A percentile compares a stretch with the other conserved stretches of the same genome.
Evolutionary conservation across 495 filamentous ascomycete genomes (phyloP).

Genomic region (Penicillium robsamsonii): DNA sequence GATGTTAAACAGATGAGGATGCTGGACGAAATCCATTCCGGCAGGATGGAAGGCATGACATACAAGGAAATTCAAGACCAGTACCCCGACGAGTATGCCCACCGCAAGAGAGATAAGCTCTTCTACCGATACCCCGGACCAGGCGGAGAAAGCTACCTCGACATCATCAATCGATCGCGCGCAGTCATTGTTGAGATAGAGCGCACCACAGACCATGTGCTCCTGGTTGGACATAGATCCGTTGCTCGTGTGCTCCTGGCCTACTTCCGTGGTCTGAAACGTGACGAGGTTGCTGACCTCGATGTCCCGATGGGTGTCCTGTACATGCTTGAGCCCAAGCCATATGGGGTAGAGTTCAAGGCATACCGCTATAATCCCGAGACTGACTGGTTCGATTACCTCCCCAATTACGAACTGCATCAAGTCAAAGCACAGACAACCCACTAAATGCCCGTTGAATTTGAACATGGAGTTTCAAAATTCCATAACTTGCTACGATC

Average conservation of each 20-base stretch:
- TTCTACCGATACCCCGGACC: conserved; percentile 93
- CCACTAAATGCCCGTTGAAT: not conserved
- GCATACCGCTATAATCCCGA: conserved; percentile 83
- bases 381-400: conserved; percentile 75
- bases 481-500: conserved; percentile 25
- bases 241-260: conserved; percentile 89
- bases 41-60: conserved; percentile 88
- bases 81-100: conserved; percentile 72
- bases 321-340: conserved; percentile 94
- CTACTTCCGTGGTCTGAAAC: conserved; percentile 88
- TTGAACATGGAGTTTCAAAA: not conserved
- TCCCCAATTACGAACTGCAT: conserved; percentile 70
- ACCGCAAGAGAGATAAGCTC: conserved; percentile 77
- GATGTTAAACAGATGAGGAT: conserved; percentile 97
- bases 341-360: conserved; percentile 94
- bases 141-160: conserved; percentile 92
- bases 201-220: conserved; percentile 90
- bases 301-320: conserved; percentile 90
- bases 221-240: conserved; percentile 86
- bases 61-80: conserved; percentile 80
- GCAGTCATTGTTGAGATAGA: conserved; percentile 96
- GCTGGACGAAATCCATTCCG: conserved; percentile 94
- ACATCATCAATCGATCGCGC: conserved; percentile 93
- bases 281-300: conserved; percentile 87
- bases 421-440: conserved; percentile 39